phyloP scores from a whole-genome alignment of 345 rosid genomes.

The Linum tenue region DNA sequence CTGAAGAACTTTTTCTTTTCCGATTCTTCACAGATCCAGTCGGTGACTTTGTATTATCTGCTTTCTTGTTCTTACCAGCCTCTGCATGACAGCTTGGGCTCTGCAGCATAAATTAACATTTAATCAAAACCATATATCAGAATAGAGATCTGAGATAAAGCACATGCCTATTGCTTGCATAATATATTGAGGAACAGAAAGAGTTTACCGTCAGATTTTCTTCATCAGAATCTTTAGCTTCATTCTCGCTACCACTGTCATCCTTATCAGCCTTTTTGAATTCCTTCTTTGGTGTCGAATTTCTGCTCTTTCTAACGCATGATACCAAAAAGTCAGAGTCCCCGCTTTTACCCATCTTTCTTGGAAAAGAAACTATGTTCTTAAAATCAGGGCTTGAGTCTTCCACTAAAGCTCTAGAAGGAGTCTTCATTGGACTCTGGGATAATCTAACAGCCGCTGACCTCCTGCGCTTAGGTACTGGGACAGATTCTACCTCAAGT shows the following conservation, averaged over 20 bases:
- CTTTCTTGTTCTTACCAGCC: constrained; percentile 27
- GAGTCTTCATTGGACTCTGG: constrained; percentile 29
- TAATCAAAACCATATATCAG: neutral
- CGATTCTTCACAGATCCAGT: constrained; percentile 54
- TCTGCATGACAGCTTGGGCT: constrained; percentile 30
- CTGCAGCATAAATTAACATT: constrained; percentile 15
- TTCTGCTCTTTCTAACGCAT: constrained; percentile 31
- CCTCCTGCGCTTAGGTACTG: constrained; percentile 75
- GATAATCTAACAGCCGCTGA: constrained; percentile 51
- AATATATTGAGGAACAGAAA: neutral
- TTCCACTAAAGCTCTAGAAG: constrained; percentile 26
- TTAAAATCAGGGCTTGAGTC: constrained; percentile 30
- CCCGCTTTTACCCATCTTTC: constrained; percentile 21
- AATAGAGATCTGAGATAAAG: neutral
- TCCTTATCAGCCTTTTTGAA: constrained; percentile 36
- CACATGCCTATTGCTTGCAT: neutral
- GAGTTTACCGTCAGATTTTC: constrained; percentile 48
- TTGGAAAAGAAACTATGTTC: constrained; percentile 25
- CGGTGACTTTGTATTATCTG: constrained; percentile 36
- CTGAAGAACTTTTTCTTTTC: constrained; percentile 62
- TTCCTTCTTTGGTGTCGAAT: constrained; percentile 27
- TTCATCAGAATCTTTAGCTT: constrained; percentile 36
- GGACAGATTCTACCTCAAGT: constrained; percentile 37
- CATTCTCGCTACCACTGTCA: constrained; percentile 32
- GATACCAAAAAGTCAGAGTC: constrained; percentile 33